Conservation (phyloP, 306 rosid genomes). For the Ceratonia siliqua region DNA sequence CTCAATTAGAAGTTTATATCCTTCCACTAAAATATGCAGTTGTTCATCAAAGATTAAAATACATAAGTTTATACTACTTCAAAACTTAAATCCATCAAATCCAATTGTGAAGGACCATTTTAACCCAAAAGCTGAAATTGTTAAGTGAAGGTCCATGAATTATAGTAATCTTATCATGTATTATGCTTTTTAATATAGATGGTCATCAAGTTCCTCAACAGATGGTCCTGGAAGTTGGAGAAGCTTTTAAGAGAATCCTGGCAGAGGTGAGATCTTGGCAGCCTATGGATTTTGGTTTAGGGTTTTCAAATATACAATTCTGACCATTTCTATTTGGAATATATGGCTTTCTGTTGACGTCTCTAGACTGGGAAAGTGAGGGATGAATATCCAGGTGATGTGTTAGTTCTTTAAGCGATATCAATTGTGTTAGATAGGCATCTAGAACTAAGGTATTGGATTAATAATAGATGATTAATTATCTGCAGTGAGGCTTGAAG, state of each 20-base stretch:
- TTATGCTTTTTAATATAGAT: constrained; percentile 60
- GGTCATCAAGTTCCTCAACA: constrained; percentile 78
- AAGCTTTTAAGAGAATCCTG: constrained; percentile 66
- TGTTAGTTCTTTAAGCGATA: constrained; percentile 67
- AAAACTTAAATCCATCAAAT: too few species aligned
- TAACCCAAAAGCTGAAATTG: too few species aligned
- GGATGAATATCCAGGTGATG: constrained; percentile 63
- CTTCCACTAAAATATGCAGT: too few species aligned
- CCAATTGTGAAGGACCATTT: too few species aligned
- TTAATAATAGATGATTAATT: background rate
- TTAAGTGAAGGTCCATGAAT: too few species aligned
- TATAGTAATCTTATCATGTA: too few species aligned
- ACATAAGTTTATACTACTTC: too few species aligned
- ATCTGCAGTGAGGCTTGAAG: constrained; percentile 9
- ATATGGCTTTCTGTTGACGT: constrained; percentile 23
- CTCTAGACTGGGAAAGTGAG: constrained; percentile 68
- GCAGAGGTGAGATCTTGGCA: constrained; percentile 50
- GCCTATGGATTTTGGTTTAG: constrained; percentile 6
- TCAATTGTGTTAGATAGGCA: constrained; percentile 59
- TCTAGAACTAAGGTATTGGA: constrained; percentile 61
- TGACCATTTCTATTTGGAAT: constrained; percentile 30
- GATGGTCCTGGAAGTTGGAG: constrained; percentile 68
- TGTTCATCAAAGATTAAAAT: too few species aligned
- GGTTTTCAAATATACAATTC: background rate
- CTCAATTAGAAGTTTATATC: too few species aligned